These are phyloP conservation scores for Suillus lakei DNA, from an alignment of 768 basidiomycete genomes.

Conservation along the genomic window DNA sequence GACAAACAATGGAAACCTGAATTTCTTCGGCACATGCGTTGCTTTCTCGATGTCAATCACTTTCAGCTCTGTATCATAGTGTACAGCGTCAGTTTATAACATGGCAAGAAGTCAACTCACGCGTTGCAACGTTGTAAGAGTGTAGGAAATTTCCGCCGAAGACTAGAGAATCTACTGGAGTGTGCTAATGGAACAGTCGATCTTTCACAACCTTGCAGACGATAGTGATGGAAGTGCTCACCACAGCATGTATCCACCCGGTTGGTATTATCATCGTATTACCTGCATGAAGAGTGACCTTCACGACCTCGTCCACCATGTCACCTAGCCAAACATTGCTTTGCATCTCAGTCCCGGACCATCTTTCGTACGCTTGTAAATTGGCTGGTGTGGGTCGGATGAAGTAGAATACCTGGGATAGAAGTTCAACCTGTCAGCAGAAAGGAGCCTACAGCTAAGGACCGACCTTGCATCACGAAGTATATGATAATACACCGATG, in stretches of 20 bases:
- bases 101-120: slow-evolving; percentile 49
- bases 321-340: slow-evolving; percentile 91
- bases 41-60: slow-evolving; percentile 91
- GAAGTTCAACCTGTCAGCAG: slow-evolving; percentile 7
- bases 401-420: slow-evolving; percentile 87
- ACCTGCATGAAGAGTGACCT: slow-evolving; percentile 74
- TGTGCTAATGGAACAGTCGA: slow-evolving; percentile 59
- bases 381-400: slow-evolving; percentile 88
- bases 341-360: slow-evolving; percentile 93
- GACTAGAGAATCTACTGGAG: slow-evolving; percentile 90
- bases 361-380: slow-evolving; percentile 87
- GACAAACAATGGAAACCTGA: slow-evolving; percentile 83
- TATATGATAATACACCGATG: slow-evolving; percentile 97
- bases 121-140: slow-evolving; percentile 85
- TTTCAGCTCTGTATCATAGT: slow-evolving; percentile 65
- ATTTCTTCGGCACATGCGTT: slow-evolving; percentile 92
- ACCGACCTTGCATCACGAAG: slow-evolving; percentile 77
- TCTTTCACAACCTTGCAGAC: slow-evolving; percentile 12
- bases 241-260: slow-evolving; percentile 98
- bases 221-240: slow-evolving; percentile 43
- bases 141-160: slow-evolving; percentile 98
- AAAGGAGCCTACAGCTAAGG: not conserved
- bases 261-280: slow-evolving; percentile 96
- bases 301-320: slow-evolving; percentile 88
- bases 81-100: slow-evolving; percentile 16